Conservation (phyloP, 495 filamentous ascomycete genomes). For the Hypoxylon fragiforme region DNA sequence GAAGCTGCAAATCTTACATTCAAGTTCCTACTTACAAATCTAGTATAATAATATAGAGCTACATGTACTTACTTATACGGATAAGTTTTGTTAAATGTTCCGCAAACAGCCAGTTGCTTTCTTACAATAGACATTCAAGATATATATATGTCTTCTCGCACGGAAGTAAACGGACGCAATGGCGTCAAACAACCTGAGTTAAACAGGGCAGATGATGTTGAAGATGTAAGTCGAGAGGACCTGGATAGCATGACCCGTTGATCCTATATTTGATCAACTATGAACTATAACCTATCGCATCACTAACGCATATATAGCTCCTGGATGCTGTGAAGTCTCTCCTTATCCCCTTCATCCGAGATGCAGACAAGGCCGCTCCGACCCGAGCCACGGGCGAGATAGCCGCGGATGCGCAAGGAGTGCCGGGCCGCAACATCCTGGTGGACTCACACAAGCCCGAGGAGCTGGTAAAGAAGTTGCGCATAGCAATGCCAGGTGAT, state of each 20-base stretch:
- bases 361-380: slow-evolving; percentile 67
- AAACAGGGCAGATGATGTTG: slow-evolving; percentile 55
- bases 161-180: slow-evolving; percentile 8
- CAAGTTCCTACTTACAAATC: too few species aligned
- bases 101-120: too few species aligned
- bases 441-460: slow-evolving; percentile 72
- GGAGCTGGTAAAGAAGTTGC: slow-evolving; percentile 65
- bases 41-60: too few species aligned
- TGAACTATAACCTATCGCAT: neutral
- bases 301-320: slow-evolving; percentile 53
- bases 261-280: neutral
- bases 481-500: slow-evolving; percentile 65
- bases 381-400: slow-evolving; percentile 54
- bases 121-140: slow-evolving; percentile 6
- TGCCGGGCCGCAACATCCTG: slow-evolving; percentile 59
- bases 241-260: neutral
- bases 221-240: slow-evolving; percentile 52
- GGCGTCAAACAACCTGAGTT: slow-evolving; percentile 22
- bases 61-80: too few species aligned
- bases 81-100: too few species aligned
- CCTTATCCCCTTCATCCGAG: slow-evolving; percentile 75
- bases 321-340: slow-evolving; percentile 72
- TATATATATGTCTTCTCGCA: slow-evolving; percentile 18
- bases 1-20: too few species aligned
- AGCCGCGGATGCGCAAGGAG: slow-evolving; percentile 46